phyloP scores from a whole-genome alignment of 306 rosid genomes.

The Neltuma alba region DNA sequence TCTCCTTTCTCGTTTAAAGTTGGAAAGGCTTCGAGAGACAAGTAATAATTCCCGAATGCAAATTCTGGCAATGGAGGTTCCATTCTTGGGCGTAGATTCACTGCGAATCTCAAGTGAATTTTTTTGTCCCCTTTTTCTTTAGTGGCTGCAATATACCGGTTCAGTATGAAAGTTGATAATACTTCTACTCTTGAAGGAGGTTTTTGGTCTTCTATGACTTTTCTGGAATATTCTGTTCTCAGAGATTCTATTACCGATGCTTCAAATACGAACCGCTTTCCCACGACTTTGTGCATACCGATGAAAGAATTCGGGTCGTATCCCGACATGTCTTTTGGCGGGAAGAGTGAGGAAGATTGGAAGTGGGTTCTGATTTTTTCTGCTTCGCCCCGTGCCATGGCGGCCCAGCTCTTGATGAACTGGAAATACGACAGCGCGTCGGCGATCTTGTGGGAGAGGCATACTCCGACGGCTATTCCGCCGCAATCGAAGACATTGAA shows the following conservation, averaged over 20 bases:
- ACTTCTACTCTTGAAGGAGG: neutral
- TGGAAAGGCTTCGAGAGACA: neutral
- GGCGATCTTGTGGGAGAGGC: neutral
- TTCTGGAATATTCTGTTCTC: neutral
- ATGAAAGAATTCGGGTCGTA: neutral
- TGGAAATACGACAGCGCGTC: neutral
- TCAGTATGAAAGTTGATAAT: neutral
- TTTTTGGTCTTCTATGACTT: no score
- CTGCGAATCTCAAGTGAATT: neutral
- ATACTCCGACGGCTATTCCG: neutral
- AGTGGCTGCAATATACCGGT: neutral
- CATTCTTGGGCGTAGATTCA: neutral
- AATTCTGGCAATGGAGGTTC: neutral
- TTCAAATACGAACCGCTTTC: neutral
- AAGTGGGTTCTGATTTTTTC: neutral
- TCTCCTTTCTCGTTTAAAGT: neutral
- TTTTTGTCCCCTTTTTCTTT: neutral
- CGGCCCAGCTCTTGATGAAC: neutral
- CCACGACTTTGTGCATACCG: neutral
- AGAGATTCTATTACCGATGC: neutral
- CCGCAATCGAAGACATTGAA: neutral
- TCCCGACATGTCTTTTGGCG: neutral
- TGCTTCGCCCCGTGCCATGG: neutral
- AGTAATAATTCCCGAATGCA: neutral
- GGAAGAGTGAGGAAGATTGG: neutral